These are phyloP conservation scores for Jaapia argillacea DNA, from an alignment of 768 basidiomycete species.

Conservation along the genomic window DNA sequence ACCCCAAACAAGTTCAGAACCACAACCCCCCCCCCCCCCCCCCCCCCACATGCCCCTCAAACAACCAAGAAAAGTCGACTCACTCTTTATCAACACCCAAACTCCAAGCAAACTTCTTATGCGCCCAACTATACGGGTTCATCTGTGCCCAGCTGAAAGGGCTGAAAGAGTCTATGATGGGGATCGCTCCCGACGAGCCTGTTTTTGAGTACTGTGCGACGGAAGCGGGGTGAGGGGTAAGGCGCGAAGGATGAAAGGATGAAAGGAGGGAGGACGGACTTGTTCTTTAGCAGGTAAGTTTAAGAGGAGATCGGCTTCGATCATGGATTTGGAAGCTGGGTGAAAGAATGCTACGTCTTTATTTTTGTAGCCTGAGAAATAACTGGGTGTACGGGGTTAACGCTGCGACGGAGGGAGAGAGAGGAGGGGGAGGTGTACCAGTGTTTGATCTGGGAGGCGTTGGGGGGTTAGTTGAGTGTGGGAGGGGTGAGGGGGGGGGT, in stretches of 20 bases:
- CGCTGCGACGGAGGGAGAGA: background rate
- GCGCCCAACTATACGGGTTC: conserved; percentile 14
- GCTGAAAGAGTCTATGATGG: too few relatives aligned
- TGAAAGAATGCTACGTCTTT: conserved; percentile 85
- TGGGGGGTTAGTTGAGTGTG: background rate
- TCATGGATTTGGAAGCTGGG: conserved; percentile 53
- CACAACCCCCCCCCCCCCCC: too few relatives aligned
- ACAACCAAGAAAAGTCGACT: too few relatives aligned
- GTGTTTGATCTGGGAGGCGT: conserved; percentile 16
- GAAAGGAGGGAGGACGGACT: conserved; percentile 18
- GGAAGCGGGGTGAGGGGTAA: background rate
- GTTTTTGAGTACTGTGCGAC: conserved; percentile 27
- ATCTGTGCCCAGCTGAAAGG: conserved; percentile 10
- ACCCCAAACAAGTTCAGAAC: too few relatives aligned
- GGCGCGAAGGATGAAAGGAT: background rate
- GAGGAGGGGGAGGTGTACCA: conserved; percentile 10
- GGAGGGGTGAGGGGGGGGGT: background rate
- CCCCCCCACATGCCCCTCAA: too few relatives aligned
- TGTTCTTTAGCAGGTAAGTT: conserved; percentile 78
- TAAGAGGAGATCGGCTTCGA: conserved; percentile 77
- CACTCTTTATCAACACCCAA: conserved; percentile 17
- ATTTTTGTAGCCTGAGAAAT: conserved; percentile 61
- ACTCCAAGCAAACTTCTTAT: conserved; percentile 17
- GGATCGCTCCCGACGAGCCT: conserved; percentile 15
- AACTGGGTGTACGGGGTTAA: conserved; percentile 25